Evolutionary conservation across 2,329 filamentous ascomycete species (phyloP).

Genomic region (Sporothrix pallida): DNA sequence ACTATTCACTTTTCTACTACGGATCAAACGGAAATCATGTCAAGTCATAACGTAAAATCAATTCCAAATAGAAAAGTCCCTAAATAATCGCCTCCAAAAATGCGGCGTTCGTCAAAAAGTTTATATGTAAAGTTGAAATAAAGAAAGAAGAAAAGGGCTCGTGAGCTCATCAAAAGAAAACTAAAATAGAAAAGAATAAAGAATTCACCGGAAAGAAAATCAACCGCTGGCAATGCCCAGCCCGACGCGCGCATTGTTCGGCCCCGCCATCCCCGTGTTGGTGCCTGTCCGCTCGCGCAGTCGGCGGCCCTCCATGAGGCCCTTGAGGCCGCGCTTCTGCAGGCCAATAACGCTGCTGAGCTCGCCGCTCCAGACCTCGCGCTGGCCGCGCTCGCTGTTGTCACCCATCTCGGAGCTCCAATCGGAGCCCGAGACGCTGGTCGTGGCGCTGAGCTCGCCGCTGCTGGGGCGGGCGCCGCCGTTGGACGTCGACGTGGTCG

Average conservation of each 20-base stretch:
- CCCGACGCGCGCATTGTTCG: constrained; percentile 33
- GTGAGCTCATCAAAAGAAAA: neutral
- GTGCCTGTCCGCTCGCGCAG: constrained; percentile 74
- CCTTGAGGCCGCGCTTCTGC: constrained; percentile 89
- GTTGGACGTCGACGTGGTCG: constrained; percentile 39
- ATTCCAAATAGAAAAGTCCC: neutral
- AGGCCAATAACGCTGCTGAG: constrained; percentile 89
- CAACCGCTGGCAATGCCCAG: constrained; percentile 38
- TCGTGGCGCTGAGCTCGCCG: constrained; percentile 57
- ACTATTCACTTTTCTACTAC: no score
- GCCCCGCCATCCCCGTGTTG: constrained; percentile 30
- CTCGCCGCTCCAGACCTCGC: constrained; percentile 80
- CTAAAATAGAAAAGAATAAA: neutral
- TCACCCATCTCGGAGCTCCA: constrained; percentile 62
- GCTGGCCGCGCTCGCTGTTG: constrained; percentile 54
- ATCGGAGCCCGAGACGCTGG: constrained; percentile 60
- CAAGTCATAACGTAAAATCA: constrained; percentile 5
- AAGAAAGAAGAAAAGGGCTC: neutral
- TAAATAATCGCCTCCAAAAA: neutral
- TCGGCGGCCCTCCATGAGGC: constrained; percentile 90
- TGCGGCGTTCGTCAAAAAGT: neutral
- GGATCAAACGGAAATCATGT: neutral
- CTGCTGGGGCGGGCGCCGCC: constrained; percentile 47
- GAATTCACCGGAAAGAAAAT: neutral
- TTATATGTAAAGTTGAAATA: neutral